These are phyloP conservation scores for Pichia scutulata DNA, from an alignment of 805 yeast genomes.

Conservation along the genomic window DNA sequence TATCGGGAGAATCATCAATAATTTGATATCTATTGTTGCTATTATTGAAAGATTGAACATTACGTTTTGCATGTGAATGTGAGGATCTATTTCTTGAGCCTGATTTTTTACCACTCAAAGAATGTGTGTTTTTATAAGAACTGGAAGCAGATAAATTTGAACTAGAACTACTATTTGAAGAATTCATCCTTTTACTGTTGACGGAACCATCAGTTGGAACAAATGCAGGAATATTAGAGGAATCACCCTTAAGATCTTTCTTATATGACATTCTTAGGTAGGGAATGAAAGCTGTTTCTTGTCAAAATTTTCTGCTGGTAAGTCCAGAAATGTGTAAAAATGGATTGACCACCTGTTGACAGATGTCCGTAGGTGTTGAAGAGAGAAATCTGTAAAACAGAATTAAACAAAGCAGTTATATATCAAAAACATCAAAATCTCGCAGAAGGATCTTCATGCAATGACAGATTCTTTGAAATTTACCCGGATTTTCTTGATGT, in stretches of 20 bases:
- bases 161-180: background rate
- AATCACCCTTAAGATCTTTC: slow-evolving; percentile 2
- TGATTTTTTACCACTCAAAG: background rate
- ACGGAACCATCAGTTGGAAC: background rate
- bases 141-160: background rate
- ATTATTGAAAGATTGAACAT: background rate
- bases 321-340: background rate
- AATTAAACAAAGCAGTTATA: background rate
- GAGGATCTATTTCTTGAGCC: slow-evolving; percentile 8
- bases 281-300: background rate
- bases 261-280: background rate
- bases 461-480: background rate
- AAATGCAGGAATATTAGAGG: background rate
- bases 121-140: background rate
- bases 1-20: slow-evolving; percentile 11
- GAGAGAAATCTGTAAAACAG: background rate
- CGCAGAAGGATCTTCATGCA: background rate
- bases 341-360: background rate
- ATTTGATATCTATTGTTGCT: slow-evolving; percentile 1
- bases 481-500: background rate
- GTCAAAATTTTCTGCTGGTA: background rate
- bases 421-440: background rate
- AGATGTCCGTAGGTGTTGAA: background rate
- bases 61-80: slow-evolving; percentile 1
- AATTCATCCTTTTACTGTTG: background rate